These are phyloP conservation scores for Hydnum rufescens DNA, from an alignment of 768 basidiomycete genomes.

Conservation along the genomic window DNA sequence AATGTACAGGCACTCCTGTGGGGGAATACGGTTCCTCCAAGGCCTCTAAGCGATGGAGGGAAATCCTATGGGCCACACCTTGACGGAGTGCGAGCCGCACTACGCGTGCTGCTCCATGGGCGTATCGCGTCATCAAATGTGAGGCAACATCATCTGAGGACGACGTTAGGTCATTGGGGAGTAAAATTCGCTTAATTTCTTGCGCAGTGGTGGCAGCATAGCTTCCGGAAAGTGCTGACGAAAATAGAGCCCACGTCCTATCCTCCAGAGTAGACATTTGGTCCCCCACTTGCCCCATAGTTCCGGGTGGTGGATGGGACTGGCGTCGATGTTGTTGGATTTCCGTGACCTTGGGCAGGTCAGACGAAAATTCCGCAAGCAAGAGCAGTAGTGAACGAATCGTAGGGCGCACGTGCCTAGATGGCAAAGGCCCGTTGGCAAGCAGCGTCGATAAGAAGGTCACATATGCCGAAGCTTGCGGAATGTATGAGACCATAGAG, in stretches of 20 bases:
- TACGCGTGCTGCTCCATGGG: conserved; percentile 5
- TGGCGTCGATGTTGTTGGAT: background rate
- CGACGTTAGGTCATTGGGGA: background rate
- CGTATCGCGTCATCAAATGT: background rate
- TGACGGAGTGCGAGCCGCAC: conserved; percentile 7
- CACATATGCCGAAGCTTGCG: background rate
- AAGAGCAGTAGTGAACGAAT: background rate
- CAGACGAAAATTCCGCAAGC: background rate
- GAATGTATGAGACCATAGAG: background rate
- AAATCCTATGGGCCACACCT: conserved; percentile 6
- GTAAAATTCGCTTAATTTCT: background rate
- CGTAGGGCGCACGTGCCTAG: background rate
- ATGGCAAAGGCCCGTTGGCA: background rate
- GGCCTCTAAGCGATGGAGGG: conserved; percentile 3
- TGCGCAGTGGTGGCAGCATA: background rate
- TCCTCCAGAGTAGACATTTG: background rate
- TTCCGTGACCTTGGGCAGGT: background rate
- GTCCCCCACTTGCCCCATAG: no score
- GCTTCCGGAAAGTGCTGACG: background rate
- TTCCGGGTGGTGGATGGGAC: background rate
- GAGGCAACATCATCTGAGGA: background rate
- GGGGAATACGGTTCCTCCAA: conserved; percentile 4
- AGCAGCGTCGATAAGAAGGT: background rate
- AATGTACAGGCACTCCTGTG: conserved; percentile 5
- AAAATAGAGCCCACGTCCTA: background rate